Conservation (phyloP, 1,139 yeast genomes). For the Blastobotrys malaysiensis region DNA sequence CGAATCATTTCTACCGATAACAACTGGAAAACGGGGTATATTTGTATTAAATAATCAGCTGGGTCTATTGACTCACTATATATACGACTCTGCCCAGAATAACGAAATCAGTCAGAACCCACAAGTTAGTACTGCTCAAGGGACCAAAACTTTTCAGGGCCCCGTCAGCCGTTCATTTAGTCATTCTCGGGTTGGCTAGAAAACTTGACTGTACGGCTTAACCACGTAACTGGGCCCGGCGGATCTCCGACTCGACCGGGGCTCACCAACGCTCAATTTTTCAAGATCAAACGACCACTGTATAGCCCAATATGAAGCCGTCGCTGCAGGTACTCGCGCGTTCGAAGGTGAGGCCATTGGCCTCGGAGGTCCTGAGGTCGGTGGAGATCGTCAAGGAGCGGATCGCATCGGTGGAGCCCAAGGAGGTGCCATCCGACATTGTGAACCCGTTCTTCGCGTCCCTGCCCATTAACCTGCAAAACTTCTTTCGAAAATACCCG, state of each 20-base stretch:
- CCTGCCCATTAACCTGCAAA: conserved; percentile 67
- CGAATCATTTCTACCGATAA: neutral
- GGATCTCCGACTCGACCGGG: neutral
- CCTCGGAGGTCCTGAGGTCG: conserved; percentile 24
- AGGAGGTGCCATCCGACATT: conserved; percentile 10
- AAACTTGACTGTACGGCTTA: neutral
- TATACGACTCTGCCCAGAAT: no score
- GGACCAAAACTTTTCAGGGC: no score
- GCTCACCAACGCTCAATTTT: neutral
- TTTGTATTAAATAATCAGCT: no score
- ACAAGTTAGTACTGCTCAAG: no score
- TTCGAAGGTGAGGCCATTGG: conserved; percentile 25
- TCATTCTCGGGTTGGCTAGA: neutral
- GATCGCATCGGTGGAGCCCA: conserved; percentile 6
- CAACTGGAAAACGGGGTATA: no score
- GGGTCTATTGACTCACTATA: neutral
- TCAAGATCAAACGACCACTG: neutral
- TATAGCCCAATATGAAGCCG: conserved; percentile 19
- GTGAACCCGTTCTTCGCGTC: conserved; percentile 29
- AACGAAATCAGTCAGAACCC: no score
- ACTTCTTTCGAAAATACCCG: conserved; percentile 77
- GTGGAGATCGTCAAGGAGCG: conserved; percentile 18
- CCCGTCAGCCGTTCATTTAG: neutral
- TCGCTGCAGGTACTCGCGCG: conserved; percentile 15
- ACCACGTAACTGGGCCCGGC: neutral